Conservation (phyloP, 2,329 filamentous ascomycete species). For the Ophiostoma montium region DNA sequence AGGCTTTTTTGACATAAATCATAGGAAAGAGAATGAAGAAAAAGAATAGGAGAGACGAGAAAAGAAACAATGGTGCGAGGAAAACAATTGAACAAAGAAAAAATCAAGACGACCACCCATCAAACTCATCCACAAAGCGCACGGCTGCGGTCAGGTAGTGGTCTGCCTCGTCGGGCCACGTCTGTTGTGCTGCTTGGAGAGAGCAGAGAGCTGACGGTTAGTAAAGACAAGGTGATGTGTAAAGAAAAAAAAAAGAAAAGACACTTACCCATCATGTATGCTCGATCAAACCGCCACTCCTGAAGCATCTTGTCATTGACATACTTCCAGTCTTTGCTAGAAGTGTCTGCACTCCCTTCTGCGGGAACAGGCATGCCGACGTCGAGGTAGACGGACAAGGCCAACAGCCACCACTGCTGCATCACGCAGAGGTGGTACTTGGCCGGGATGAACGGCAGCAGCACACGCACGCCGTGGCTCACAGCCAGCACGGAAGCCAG, state of each 20-base stretch:
- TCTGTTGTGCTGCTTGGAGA: constrained; percentile 58
- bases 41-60: not conserved
- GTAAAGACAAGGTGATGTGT: not conserved
- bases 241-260: not conserved
- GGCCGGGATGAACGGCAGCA: constrained; percentile 63
- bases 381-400: constrained; percentile 62
- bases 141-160: constrained; percentile 55
- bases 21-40: not conserved
- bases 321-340: constrained; percentile 59
- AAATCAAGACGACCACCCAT: constrained; percentile 40
- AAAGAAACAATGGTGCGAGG: no score
- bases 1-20: not conserved
- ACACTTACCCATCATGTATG: constrained; percentile 65
- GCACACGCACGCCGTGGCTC: constrained; percentile 74
- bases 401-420: constrained; percentile 80
- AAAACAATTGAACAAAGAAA: not conserved
- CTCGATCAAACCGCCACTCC: not conserved
- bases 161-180: constrained; percentile 57
- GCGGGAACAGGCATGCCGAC: constrained; percentile 59
- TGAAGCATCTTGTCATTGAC: constrained; percentile 49
- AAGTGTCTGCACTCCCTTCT: constrained; percentile 40
- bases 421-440: constrained; percentile 62
- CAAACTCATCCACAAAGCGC: constrained; percentile 59
- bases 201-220: constrained; percentile 45
- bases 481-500: constrained; percentile 70